Evolutionary conservation across 2,329 filamentous ascomycete species (phyloP).

Genomic region (Madurella mycetomatis): DNA sequence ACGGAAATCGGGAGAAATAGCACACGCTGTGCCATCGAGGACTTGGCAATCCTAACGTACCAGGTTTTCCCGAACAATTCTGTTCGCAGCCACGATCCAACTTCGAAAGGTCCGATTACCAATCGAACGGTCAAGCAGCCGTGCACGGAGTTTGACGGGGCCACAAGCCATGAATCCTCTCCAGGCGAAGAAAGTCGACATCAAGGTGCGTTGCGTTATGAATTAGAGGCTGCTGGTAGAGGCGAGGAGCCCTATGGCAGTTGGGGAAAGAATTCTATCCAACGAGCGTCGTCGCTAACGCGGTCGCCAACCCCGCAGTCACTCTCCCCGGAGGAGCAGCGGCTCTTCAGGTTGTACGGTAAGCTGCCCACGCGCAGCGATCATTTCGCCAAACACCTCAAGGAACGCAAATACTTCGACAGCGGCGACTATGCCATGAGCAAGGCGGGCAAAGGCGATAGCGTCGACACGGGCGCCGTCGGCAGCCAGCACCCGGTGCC

Average conservation of each 20-base stretch:
- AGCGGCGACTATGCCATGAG: constrained; percentile 93
- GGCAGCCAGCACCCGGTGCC: constrained; percentile 92
- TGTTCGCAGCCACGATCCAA: not conserved
- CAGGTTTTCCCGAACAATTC: not conserved
- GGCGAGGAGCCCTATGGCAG: too few relatives aligned
- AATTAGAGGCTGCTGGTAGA: too few relatives aligned
- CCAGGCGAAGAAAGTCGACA: constrained; percentile 97
- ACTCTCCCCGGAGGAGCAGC: constrained; percentile 90
- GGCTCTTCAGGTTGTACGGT: constrained; percentile 93
- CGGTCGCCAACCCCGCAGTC: constrained; percentile 52
- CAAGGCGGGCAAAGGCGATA: constrained; percentile 94
- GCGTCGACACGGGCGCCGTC: constrained; percentile 88
- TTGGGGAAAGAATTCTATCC: not conserved
- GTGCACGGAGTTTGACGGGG: not conserved
- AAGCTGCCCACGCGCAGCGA: constrained; percentile 96
- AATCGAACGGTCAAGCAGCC: not conserved
- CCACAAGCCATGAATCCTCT: constrained; percentile 74
- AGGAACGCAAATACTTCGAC: constrained; percentile 99
- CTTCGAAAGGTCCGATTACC: not conserved
- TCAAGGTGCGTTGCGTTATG: constrained; percentile 66
- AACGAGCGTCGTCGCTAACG: constrained; percentile 2
- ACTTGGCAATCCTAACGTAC: not conserved
- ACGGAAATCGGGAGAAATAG: not conserved
- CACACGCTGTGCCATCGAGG: not conserved
- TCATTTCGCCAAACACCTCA: constrained; percentile 95